Evolutionary conservation across 441 rosid genomes (phyloP).

Genomic region (Bocquillonia castaneifolia): DNA sequence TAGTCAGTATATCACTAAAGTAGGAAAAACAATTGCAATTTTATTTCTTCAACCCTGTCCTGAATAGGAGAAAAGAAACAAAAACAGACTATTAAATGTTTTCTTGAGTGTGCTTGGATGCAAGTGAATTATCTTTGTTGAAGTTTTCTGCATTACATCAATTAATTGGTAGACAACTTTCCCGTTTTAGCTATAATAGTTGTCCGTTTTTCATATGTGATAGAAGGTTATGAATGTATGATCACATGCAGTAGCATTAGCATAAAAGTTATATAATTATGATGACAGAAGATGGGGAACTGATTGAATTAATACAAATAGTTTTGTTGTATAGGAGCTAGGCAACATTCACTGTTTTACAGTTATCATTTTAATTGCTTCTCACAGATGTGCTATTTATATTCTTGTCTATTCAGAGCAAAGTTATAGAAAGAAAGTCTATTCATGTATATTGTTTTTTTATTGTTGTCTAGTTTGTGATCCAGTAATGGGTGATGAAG

Average conservation of each 20-base stretch:
- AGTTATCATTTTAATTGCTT: too few species aligned
- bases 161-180: background rate
- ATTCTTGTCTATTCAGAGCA: background rate
- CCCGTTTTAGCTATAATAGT: background rate
- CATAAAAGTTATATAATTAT: too few species aligned
- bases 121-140: background rate
- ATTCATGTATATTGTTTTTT: conserved; percentile 9
- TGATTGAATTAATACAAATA: too few species aligned
- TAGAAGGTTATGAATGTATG: background rate
- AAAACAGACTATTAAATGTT: background rate
- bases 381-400: background rate
- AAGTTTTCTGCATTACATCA: background rate
- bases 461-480: conserved; percentile 74
- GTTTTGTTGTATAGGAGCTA: too few species aligned
- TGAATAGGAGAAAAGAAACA: background rate
- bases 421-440: background rate
- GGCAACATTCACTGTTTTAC: too few species aligned
- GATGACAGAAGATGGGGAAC: too few species aligned
- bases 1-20: conserved; percentile 41
- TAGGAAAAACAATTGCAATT: background rate
- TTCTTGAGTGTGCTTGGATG: background rate
- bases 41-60: background rate
- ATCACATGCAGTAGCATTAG: too few species aligned
- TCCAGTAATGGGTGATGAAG: conserved; percentile 99
- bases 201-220: background rate